Percentiles rank a stretch among this genome's conserved stretches.
Conservation (phyloP, 2,329 filamentous ascomycete species). For the Whalleya microplaca region DNA sequence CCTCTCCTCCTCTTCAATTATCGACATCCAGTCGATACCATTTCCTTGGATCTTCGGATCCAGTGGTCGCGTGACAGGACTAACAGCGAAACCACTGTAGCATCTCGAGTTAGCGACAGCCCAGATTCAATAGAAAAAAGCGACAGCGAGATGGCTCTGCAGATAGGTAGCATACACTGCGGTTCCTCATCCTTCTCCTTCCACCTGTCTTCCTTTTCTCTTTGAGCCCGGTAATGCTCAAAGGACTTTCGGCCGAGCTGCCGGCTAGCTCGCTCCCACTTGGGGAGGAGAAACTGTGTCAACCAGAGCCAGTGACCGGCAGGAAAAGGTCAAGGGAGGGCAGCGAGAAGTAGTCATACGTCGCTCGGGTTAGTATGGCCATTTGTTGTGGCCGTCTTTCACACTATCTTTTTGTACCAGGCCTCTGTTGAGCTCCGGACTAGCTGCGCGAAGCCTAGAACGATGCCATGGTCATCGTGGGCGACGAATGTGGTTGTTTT, state of each 20-base stretch:
- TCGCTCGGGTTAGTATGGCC: neutral
- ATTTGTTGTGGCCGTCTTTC: no score
- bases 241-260: neutral
- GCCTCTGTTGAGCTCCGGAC: conserved; percentile 24
- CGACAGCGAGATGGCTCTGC: neutral
- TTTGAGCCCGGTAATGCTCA: neutral
- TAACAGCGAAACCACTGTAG: neutral
- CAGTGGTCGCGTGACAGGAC: no score
- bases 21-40: neutral
- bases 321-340: neutral
- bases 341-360: neutral
- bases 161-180: neutral
- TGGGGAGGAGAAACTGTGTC: neutral
- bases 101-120: neutral
- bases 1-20: neutral
- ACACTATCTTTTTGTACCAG: no score
- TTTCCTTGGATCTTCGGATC: neutral
- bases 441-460: conserved; percentile 35
- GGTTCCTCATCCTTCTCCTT: neutral
- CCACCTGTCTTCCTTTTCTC: neutral
- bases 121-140: neutral
- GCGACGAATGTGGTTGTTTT: conserved; percentile 28
- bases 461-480: conserved; percentile 20
- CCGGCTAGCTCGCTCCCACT: neutral
- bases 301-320: neutral